phyloP scores from a whole-genome alignment of 352 stramenopile species.

The Globisporangium barbulae region DNA sequence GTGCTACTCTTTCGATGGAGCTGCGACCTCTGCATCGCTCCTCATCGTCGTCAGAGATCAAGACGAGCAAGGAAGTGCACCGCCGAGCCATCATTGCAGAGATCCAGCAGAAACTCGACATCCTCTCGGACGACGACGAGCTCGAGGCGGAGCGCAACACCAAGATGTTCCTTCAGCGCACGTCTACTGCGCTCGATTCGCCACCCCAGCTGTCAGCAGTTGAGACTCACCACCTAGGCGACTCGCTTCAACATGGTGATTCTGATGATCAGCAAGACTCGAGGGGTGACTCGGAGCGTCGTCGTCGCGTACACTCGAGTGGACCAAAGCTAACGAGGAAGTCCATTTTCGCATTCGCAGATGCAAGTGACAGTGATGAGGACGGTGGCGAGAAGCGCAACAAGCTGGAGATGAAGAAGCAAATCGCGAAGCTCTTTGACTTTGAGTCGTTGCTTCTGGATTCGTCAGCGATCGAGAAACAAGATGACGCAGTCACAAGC shows the following conservation, averaged over 20 bases:
- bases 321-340: not conserved
- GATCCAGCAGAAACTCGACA: constrained; percentile 47
- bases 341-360: constrained; percentile 33
- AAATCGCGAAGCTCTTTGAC: constrained; percentile 35
- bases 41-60: not conserved
- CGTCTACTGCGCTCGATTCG: constrained; percentile 18
- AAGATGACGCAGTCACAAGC: not conserved
- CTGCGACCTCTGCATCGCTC: not conserved
- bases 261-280: not conserved
- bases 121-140: constrained; percentile 38
- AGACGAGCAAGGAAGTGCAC: constrained; percentile 15
- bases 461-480: not conserved
- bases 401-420: not conserved
- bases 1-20: not conserved
- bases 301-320: too few relatives aligned
- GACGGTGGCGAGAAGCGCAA: not conserved
- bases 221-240: not conserved
- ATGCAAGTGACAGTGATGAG: not conserved
- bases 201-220: not conserved
- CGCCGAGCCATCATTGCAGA: constrained; percentile 39
- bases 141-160: constrained; percentile 26
- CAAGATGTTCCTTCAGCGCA: constrained; percentile 40
- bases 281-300: not conserved
- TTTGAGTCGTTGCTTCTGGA: constrained; percentile 48
- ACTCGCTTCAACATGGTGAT: not conserved